A percentile compares a stretch with the other conserved stretches of the same genome.
Conservation (phyloP, 495 filamentous ascomycete species). For the Penicillium fimorum region DNA sequence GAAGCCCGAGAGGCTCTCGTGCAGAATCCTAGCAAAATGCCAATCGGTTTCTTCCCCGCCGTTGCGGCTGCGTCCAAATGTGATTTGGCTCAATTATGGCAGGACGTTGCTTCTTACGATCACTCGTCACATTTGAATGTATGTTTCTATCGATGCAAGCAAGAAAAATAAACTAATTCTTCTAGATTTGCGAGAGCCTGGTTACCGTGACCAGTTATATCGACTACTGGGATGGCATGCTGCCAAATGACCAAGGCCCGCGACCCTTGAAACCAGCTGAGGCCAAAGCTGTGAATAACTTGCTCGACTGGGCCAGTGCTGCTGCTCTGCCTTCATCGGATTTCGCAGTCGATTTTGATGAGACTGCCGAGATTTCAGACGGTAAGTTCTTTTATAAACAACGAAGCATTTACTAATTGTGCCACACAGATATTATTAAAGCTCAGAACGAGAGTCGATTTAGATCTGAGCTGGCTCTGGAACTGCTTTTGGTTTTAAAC, state of each 20-base stretch:
- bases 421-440: conserved; percentile 18
- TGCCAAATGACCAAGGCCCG: conserved; percentile 17
- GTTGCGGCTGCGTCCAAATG: conserved; percentile 4
- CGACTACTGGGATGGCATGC: conserved; percentile 12
- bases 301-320: conserved; percentile 40
- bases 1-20: conserved; percentile 30
- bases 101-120: conserved; percentile 29
- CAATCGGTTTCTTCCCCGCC: background rate
- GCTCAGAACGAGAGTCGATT: conserved; percentile 24
- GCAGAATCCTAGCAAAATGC: conserved; percentile 14
- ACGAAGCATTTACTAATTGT: background rate
- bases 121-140: conserved; percentile 26
- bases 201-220: conserved; percentile 30
- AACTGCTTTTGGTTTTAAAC: conserved; percentile 21
- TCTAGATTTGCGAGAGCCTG: conserved; percentile 35
- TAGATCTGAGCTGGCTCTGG: conserved; percentile 29
- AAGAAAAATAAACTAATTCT: conserved; percentile 2
- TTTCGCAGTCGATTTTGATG: conserved; percentile 33
- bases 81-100: conserved; percentile 31
- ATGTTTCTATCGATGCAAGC: background rate
- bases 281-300: conserved; percentile 21
- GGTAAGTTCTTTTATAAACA: background rate
- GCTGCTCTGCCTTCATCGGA: conserved; percentile 35
- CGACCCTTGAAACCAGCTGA: conserved; percentile 26
- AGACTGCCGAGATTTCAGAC: conserved; percentile 26